These are phyloP conservation scores for Zizania latifolia DNA, from an alignment of 176 grass and related monocot species.

Conservation along the genomic window DNA sequence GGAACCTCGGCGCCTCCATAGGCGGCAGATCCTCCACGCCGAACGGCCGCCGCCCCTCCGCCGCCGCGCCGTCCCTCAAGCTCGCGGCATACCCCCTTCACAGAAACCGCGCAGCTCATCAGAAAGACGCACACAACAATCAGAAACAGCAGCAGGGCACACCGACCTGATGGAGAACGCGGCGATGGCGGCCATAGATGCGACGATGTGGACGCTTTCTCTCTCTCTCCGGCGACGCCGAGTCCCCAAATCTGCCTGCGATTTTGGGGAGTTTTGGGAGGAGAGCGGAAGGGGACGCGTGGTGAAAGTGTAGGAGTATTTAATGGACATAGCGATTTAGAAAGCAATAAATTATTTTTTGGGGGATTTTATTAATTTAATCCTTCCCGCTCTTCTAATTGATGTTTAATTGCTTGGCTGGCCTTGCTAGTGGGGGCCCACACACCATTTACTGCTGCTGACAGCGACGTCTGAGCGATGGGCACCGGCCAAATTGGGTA, in stretches of 20 bases:
- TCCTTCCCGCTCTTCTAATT: constrained; percentile 14
- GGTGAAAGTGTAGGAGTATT: neutral
- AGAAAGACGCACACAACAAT: neutral
- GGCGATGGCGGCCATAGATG: constrained; percentile 19
- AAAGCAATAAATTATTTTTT: neutral
- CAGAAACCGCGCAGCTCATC: neutral
- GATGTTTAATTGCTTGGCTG: constrained; percentile 3
- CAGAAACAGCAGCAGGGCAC: neutral
- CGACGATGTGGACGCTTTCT: too few species aligned
- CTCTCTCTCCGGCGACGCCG: too few species aligned
- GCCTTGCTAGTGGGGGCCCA: constrained; percentile 4
- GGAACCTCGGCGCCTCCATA: constrained; percentile 33
- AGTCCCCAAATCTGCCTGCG: neutral
- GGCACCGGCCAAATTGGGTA: constrained; percentile 10
- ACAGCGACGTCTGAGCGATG: constrained; percentile 43
- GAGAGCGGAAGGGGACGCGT: neutral
- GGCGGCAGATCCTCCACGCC: constrained; percentile 24
- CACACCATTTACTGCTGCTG: neutral
- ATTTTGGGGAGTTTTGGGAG: neutral
- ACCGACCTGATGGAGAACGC: constrained; percentile 54
- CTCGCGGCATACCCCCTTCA: constrained; percentile 34
- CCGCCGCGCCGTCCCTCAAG: neutral
- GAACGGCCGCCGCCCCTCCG: neutral
- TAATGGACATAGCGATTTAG: neutral
- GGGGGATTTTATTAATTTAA: constrained; percentile 7